Evolutionary conservation across 2,329 filamentous ascomycete species (phyloP).

Genomic region (Calonectria honghensis): DNA sequence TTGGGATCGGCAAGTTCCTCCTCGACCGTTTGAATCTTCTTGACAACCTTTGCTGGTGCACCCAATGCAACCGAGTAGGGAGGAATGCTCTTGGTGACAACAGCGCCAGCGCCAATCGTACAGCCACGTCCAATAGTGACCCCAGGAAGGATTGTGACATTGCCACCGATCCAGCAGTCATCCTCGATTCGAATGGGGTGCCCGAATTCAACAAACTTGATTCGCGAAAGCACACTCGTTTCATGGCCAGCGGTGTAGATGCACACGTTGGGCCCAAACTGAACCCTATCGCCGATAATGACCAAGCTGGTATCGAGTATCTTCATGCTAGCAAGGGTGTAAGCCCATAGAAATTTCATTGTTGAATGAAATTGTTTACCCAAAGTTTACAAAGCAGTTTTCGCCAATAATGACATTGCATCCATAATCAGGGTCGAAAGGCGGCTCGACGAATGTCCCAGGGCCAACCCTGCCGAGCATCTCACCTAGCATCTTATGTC

Average conservation of each 20-base stretch:
- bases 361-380: constrained; percentile 45
- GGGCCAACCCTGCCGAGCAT: constrained; percentile 49
- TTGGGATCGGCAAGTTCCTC: constrained; percentile 54
- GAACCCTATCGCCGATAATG: constrained; percentile 80
- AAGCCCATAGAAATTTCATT: neutral
- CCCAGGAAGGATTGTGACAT: constrained; percentile 69
- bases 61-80: constrained; percentile 69
- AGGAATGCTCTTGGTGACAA: constrained; percentile 70
- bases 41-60: constrained; percentile 68
- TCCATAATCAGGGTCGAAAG: constrained; percentile 79
- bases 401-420: constrained; percentile 78
- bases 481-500: constrained; percentile 38
- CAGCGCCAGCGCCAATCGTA: constrained; percentile 68
- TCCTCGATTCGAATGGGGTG: constrained; percentile 68
- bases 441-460: constrained; percentile 75
- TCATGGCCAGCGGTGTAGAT: constrained; percentile 85
- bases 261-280: constrained; percentile 82
- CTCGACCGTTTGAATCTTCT: constrained; percentile 63
- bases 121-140: constrained; percentile 71
- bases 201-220: constrained; percentile 69
- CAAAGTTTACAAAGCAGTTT: constrained; percentile 77
- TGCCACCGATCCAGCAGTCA: constrained; percentile 74
- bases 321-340: constrained; percentile 63
- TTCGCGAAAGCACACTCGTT: constrained; percentile 72
- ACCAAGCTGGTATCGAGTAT: constrained; percentile 85